Base-by-base conservation (phyloP, 352 stramenopile genomes). In the Thalassiosira exigua region DNA sequence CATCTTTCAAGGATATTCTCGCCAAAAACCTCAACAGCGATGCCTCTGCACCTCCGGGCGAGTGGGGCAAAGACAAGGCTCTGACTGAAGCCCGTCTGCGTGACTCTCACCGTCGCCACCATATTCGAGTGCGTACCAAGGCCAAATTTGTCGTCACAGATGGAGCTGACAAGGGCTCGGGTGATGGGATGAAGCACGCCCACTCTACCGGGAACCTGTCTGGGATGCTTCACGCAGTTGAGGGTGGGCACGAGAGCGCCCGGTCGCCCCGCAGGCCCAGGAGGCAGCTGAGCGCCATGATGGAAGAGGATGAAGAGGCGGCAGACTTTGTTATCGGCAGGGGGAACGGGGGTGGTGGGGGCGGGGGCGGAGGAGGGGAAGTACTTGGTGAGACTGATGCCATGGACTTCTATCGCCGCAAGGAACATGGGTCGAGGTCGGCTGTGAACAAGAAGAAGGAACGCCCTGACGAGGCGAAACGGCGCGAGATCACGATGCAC, bases 381-480 rank as follows among this genome's bases (percentile, higher is more conserved):
- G 29, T 87, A 44, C 12, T 91, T 19, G 85, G 87, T 60, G 82
- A 89, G 0, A 87, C 77, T 0, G 85, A 93, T 79, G 87, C 85
- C 3, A 74, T 84, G 61, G 76, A 90, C 42, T 93, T 77, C 75
- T 93, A 93, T 65, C 73, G 75, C 53, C 75, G 84, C 17, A 93
- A 93, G 69, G 60, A 78, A 39, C 69, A 83, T 14, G 87, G 87
- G 53, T 72, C 68, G 26, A 29, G 61, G 19, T 76, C 74, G 21
- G 75, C 77, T 41, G 61, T 66, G 41, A 91, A 88, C 75, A 88
- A 88, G 44, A 72, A 81, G 44, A 90, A 90, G 53, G 62, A 82
- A 65, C 71, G 87, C 12, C 87, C 87, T 0, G 87, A 93, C 74
- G 87, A 93, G 71, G 74, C 74, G 12, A 93, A 93, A 44, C 73